phyloP scores from a whole-genome alignment of 148 eudicot genomes.

The Dianthus caryophyllus region DNA sequence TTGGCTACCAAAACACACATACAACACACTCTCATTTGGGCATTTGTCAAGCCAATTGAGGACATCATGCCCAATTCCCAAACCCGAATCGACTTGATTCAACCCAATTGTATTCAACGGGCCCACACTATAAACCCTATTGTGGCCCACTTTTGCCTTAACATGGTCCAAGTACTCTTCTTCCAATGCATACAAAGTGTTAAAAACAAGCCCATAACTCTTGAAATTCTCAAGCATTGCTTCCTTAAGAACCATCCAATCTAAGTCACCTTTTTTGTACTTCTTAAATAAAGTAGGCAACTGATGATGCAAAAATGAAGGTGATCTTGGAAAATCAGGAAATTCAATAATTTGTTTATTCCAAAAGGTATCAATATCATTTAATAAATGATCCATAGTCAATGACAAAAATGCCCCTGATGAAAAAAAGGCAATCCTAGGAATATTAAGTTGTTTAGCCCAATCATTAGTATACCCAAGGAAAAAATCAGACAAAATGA shows the following conservation, averaged over 20 bases:
- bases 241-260: conserved; percentile 30
- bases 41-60: conserved; percentile 55
- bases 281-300: conserved; percentile 34
- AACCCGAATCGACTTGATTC: conserved; percentile 18
- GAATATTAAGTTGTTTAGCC: conserved; percentile 36
- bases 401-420: conserved; percentile 23
- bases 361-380: conserved; percentile 10
- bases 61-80: conserved; percentile 12
- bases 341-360: conserved; percentile 16
- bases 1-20: conserved; percentile 72
- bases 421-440: conserved; percentile 44
- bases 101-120: conserved; percentile 33
- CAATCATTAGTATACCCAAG: conserved; percentile 58
- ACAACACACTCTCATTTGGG: conserved; percentile 44
- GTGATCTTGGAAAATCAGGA: conserved; percentile 38
- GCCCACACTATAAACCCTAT: conserved; percentile 41
- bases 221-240: conserved; percentile 33
- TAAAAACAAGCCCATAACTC: conserved; percentile 50
- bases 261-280: conserved; percentile 32
- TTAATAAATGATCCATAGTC: conserved; percentile 18
- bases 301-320: conserved; percentile 28
- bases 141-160: conserved; percentile 26
- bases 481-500: conserved; percentile 57
- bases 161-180: conserved; percentile 34
- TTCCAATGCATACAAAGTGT: conserved; percentile 48